A percentile compares a stretch with the other conserved stretches of the same genome.
Conservation (phyloP, 768 basidiomycete genomes). For the Russula emetica region DNA sequence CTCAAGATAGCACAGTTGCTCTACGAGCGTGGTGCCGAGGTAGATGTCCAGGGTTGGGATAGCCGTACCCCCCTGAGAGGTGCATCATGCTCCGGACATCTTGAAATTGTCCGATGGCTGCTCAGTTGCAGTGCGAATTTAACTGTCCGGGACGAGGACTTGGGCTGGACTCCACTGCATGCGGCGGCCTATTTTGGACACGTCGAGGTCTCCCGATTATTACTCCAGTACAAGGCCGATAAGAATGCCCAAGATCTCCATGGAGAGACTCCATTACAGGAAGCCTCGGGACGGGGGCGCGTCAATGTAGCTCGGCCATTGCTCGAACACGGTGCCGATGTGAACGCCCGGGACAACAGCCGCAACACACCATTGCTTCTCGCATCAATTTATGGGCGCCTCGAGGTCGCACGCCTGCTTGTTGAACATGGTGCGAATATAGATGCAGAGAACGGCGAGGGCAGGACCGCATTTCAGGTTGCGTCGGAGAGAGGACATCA, state of each 20-base stretch:
- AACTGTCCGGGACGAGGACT: background rate
- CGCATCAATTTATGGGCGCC: no score
- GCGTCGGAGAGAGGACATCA: no score
- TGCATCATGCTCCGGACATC: background rate
- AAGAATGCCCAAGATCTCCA: background rate
- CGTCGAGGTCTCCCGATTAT: background rate
- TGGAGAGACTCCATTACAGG: background rate
- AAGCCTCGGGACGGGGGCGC: background rate
- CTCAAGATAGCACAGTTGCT: background rate
- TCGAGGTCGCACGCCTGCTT: no score
- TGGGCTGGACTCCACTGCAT: background rate
- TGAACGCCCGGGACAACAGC: no score
- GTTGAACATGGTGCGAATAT: no score
- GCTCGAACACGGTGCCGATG: background rate
- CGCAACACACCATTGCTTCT: no score
- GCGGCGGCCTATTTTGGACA: background rate
- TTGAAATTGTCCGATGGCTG: background rate
- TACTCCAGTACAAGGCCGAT: background rate
- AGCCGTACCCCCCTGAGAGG: background rate
- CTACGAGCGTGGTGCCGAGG: background rate
- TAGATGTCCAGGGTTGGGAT: background rate
- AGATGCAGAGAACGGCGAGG: no score
- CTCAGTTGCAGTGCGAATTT: background rate
- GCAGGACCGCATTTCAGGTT: no score
- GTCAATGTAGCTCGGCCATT: background rate